Base-by-base conservation (phyloP, 495 filamentous ascomycete species). In the Podospora sp. region DNA sequence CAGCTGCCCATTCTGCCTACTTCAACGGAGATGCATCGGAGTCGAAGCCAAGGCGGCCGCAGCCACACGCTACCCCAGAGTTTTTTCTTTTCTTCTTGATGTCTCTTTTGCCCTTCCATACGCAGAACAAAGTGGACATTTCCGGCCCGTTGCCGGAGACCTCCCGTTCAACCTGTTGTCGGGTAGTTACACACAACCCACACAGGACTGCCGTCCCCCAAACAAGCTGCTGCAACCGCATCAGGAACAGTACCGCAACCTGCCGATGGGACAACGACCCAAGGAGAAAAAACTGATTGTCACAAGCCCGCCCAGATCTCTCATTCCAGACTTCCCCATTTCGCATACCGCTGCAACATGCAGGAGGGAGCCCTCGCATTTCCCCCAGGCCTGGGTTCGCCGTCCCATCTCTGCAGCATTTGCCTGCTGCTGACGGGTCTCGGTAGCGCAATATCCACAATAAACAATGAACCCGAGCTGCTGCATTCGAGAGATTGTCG, bases 11-110 rank as follows among this genome's bases (percentile, higher is more conserved):
- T 46, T 46, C 40, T 46, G 40, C 40, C 40, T 46, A 11, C 5
- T 46, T 4, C 40, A 46, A 18, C 40, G 40, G 40, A 14, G 40
- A 6, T 46, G 40, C 40, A 46, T 46, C 40, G 57, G 33, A 33
- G 57, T 26, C 55, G 24, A 58, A 27, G 55, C 40, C 40, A 46
- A 46, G 40, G 40, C 40, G 14, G 40, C 40, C 40, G 40, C 40
- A 46, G 40, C 40, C 40, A 46, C 40, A 46, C 40, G 40, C 40
- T 46, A 46, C 40, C 40, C 40, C 40, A 46, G 40, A 46, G 40
- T 46, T 46, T 46, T 46, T 46, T 46, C 40, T 14, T 46, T 46
- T 46, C 33, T 27, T 20, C 27, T 26, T 33, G 14, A 16, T 35
- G 18, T 26, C 57, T 25, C 18, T 46, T 14, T 14, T 46, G 40